Conservation (phyloP, 2,329 filamentous ascomycete species). For the Alternaria panax region DNA sequence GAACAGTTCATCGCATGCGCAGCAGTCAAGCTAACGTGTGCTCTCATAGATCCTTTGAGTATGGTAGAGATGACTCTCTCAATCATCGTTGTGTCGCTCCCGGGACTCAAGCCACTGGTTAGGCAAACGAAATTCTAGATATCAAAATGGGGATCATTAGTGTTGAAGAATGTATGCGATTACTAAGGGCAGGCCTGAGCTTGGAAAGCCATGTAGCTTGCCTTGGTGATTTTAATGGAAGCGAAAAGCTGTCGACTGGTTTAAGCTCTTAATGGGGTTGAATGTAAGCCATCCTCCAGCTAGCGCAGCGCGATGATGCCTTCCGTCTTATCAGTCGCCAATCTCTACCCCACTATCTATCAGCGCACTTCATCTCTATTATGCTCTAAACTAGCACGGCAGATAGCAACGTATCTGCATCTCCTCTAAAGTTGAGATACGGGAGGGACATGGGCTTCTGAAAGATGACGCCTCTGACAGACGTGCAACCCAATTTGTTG, state of each 20-base stretch:
- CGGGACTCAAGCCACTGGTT: conserved; percentile 27
- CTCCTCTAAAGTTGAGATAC: background rate
- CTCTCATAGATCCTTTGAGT: conserved; percentile 23
- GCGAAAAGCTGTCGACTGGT: background rate
- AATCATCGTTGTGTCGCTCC: conserved; percentile 31
- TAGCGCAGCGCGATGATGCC: background rate
- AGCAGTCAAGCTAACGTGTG: background rate
- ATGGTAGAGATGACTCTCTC: conserved; percentile 35
- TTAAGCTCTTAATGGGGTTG: background rate
- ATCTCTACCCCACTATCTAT: too few relatives aligned
- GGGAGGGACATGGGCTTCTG: too few relatives aligned
- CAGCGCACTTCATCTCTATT: background rate
- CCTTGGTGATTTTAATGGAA: background rate
- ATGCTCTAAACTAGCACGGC: background rate
- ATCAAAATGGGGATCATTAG: fast-evolving
- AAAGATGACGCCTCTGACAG: too few relatives aligned
- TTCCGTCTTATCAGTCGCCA: background rate
- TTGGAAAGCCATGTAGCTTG: background rate
- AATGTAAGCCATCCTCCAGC: background rate
- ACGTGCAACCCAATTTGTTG: too few relatives aligned
- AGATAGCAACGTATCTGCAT: background rate
- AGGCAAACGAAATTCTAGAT: conserved; percentile 4
- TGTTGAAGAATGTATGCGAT: too few relatives aligned
- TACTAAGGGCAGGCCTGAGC: background rate
- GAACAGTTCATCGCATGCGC: fast-evolving